Conservation (phyloP, 2,329 filamentous ascomycete genomes). For the Epichloe festucae region DNA sequence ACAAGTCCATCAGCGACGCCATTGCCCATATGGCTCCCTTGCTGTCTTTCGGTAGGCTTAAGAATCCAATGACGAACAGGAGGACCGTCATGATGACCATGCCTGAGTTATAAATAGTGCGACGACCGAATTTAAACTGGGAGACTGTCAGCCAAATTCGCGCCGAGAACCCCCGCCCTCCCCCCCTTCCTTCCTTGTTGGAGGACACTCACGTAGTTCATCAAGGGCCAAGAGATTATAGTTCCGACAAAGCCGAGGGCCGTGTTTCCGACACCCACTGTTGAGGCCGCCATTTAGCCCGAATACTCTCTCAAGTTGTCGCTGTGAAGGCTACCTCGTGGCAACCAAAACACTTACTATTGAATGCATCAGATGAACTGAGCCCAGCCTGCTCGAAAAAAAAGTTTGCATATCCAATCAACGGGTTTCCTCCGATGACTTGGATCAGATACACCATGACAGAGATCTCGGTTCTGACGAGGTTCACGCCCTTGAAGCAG, state of each 20-base stretch:
- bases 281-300: not conserved
- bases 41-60: slow-evolving; percentile 22
- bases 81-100: slow-evolving; percentile 20
- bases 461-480: slow-evolving; percentile 41
- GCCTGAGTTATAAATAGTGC: slow-evolving; percentile 23
- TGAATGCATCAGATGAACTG: slow-evolving; percentile 11
- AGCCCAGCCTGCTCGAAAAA: slow-evolving; percentile 23
- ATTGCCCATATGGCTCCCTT: slow-evolving; percentile 22
- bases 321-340: not conserved
- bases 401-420: slow-evolving; percentile 47
- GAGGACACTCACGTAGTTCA: slow-evolving; percentile 16
- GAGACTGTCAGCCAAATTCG: not conserved
- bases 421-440: slow-evolving; percentile 49
- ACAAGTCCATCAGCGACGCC: slow-evolving; percentile 26
- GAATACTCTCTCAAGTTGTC: not conserved
- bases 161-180: not conserved
- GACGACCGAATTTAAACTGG: slow-evolving; percentile 21
- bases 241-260: slow-evolving; percentile 28
- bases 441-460: slow-evolving; percentile 52
- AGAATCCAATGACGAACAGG: slow-evolving; percentile 28
- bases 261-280: slow-evolving; percentile 23
- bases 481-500: slow-evolving; percentile 35
- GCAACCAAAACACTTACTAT: slow-evolving; percentile 6
- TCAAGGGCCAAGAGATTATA: slow-evolving; percentile 26
- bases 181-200: not conserved